phyloP scores from a whole-genome alignment of 345 rosid species.

The Corchorus olitorius region DNA sequence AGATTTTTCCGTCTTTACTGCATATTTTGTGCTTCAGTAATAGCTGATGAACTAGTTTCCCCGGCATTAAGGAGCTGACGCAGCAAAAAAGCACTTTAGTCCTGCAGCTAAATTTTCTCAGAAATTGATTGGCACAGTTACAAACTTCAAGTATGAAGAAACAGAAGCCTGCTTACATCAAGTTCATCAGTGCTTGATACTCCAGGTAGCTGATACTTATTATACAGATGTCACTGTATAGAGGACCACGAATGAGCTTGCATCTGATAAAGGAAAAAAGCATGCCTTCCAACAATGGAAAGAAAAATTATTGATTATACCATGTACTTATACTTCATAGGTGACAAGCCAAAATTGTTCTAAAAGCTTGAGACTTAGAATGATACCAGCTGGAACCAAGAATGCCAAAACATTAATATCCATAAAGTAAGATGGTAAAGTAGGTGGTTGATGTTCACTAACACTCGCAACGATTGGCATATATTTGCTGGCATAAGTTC shows the following conservation, averaged over 20 bases:
- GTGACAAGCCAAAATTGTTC: conserved; percentile 4
- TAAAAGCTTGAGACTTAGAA: conserved; percentile 56
- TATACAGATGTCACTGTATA: conserved; percentile 94
- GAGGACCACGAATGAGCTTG: conserved; percentile 89
- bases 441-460: conserved; percentile 99
- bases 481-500: conserved; percentile 82
- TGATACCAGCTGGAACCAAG: conserved; percentile 99
- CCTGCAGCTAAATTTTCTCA: conserved; percentile 17
- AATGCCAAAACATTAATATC: conserved; percentile 99
- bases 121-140: conserved; percentile 17
- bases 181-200: conserved; percentile 39
- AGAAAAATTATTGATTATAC: conserved; percentile 23
- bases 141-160: conserved; percentile 17
- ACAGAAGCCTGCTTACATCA: conserved; percentile 53
- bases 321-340: conserved; percentile 8
- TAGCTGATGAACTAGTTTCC: conserved; percentile 44
- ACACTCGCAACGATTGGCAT: conserved; percentile 99
- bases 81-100: conserved; percentile 26
- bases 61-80: conserved; percentile 58
- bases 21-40: conserved; percentile 38
- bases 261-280: conserved; percentile 94
- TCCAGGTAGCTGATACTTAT: conserved; percentile 84
- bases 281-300: conserved; percentile 75
- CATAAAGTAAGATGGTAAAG: conserved; percentile 99
- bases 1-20: conserved; percentile 46